Evolutionary conservation across 163 green algal species (phyloP).

Genomic region (Scenedesmus sp.): DNA sequence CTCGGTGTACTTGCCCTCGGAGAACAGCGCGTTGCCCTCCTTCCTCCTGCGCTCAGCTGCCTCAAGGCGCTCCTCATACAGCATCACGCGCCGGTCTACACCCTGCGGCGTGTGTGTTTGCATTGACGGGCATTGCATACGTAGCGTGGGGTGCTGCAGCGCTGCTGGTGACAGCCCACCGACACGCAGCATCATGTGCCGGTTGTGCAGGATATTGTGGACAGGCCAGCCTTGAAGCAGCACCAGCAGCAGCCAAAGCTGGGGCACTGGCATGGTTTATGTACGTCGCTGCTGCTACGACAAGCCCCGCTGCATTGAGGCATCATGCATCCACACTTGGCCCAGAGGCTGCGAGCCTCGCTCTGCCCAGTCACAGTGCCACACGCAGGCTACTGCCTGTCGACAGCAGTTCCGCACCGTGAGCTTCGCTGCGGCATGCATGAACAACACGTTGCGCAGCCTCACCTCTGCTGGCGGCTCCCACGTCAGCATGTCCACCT

Average conservation of each 20-base stretch:
- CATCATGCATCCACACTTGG: no score
- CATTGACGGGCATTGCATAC: not conserved
- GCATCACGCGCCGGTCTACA: slow-evolving; percentile 66
- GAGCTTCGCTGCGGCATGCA: not conserved
- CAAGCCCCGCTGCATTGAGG: not conserved
- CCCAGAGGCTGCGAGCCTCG: no score
- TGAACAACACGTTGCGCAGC: no score
- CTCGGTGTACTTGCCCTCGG: slow-evolving; percentile 62
- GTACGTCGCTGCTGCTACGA: not conserved
- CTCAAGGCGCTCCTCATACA: slow-evolving; percentile 91
- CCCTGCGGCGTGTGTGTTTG: slow-evolving; percentile 35
- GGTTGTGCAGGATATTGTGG: no score
- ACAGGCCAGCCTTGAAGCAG: not conserved
- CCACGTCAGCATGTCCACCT: slow-evolving; percentile 83
- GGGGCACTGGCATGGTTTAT: not conserved
- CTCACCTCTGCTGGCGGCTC: slow-evolving; percentile 74
- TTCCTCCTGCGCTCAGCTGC: slow-evolving; percentile 78
- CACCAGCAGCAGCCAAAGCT: not conserved
- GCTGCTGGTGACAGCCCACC: not conserved
- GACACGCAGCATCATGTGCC: no score
- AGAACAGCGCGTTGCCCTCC: slow-evolving; percentile 83
- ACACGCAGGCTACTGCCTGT: not conserved
- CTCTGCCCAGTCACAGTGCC: no score
- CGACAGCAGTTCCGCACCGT: not conserved
- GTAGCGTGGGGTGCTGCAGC: not conserved